These are phyloP conservation scores for Mycosphaerella sp. DNA, from an alignment of 2,329 filamentous ascomycete genomes.

Conservation along the genomic window DNA sequence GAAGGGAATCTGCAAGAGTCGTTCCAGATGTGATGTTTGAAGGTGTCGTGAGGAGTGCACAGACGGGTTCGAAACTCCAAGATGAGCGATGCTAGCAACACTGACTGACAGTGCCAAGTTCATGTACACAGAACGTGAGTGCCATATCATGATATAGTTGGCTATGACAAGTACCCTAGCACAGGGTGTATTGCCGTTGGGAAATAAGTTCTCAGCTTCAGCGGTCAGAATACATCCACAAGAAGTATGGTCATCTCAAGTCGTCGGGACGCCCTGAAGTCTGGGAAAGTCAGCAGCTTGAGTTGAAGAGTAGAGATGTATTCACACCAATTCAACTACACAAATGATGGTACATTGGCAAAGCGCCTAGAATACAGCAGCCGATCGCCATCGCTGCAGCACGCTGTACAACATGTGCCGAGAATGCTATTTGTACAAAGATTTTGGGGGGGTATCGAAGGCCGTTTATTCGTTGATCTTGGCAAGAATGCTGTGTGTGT, in stretches of 20 bases:
- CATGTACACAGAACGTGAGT: too few relatives aligned
- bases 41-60: too few relatives aligned
- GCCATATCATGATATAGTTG: too few relatives aligned
- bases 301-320: slow-evolving; percentile 15
- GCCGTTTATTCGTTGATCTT: slow-evolving; percentile 88
- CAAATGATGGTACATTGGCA: slow-evolving; percentile 10
- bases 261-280: background rate
- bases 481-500: slow-evolving; percentile 68
- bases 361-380: slow-evolving; percentile 9
- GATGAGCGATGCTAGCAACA: too few relatives aligned
- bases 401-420: slow-evolving; percentile 3
- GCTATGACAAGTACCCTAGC: too few relatives aligned
- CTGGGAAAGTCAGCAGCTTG: background rate
- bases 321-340: slow-evolving; percentile 13
- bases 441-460: slow-evolving; percentile 15
- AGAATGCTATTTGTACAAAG: slow-evolving; percentile 27
- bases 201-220: too few relatives aligned
- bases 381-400: slow-evolving; percentile 4
- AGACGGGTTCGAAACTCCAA: too few relatives aligned
- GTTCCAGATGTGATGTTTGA: too few relatives aligned
- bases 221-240: too few relatives aligned
- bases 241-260: too few relatives aligned
- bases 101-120: too few relatives aligned
- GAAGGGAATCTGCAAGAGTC: background rate
- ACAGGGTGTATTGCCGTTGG: too few relatives aligned